phyloP scores from a whole-genome alignment of 441 rosid species.

The Erodium chrysanthum region DNA sequence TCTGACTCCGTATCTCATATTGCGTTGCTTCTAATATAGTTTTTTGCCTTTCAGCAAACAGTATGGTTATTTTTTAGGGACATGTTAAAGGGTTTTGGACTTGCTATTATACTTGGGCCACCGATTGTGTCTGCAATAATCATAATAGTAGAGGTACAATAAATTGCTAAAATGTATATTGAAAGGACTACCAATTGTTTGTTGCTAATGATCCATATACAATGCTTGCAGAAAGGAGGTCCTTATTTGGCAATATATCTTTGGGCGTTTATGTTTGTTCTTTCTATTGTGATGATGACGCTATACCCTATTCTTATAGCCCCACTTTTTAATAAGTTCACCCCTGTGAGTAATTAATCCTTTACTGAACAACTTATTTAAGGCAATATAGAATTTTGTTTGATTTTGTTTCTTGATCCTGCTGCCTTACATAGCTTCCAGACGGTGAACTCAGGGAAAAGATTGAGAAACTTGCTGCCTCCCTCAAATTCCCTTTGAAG shows the following conservation, averaged over 20 bases:
- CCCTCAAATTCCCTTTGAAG: conserved; percentile 76
- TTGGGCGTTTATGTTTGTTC: conserved; percentile 92
- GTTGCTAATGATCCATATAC: neutral
- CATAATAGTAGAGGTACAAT: conserved; percentile 65
- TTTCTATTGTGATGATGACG: conserved; percentile 96
- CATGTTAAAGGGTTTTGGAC: conserved; percentile 62
- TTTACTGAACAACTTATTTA: conserved; percentile 9
- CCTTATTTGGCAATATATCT: conserved; percentile 94
- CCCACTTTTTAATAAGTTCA: conserved; percentile 92
- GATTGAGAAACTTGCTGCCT: conserved; percentile 84
- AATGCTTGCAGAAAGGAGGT: conserved; percentile 81
- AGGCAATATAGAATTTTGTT: neutral
- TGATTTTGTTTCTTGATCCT: conserved; percentile 13
- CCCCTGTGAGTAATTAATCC: conserved; percentile 57
- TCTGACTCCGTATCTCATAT: neutral
- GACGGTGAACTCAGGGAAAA: conserved; percentile 73
- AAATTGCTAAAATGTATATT: conserved; percentile 7
- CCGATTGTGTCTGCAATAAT: conserved; percentile 79
- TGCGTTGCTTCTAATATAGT: neutral
- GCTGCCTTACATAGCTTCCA: conserved; percentile 52
- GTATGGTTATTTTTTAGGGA: conserved; percentile 87
- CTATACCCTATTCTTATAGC: conserved; percentile 76
- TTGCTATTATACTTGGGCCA: conserved; percentile 71
- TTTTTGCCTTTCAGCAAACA: conserved; percentile 66
- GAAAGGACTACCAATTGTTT: conserved; percentile 10